Evolutionary conservation across 108 stramenopile species (phyloP), one percentile per base, ranked within the genome.

Genomic region (Cylindrotheca closterium): DNA sequence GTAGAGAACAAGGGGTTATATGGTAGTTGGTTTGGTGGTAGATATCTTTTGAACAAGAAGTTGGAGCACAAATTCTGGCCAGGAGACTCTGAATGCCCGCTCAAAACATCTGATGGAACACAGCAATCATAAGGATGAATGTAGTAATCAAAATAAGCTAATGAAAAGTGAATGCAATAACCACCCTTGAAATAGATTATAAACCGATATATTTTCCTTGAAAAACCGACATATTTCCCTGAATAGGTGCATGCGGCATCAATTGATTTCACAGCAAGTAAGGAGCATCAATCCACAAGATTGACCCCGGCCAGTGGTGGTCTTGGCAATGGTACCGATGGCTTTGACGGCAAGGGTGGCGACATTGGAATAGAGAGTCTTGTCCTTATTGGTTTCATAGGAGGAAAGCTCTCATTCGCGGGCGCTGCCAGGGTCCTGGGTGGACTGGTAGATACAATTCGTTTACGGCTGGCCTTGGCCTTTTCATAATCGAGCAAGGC

Each of bases 1-100:
- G 70, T 70, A 19, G 93, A 95, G 72, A 94, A 94, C 69, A 75
- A 62, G 24, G 51, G 74, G 3, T 67, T 94, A 55, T 94, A 94
- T 62, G 72, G 75, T 8, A 74, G 84, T 70, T 87, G 83, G 86
- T 86, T 81, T 57, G 84, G 86, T 42, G 82, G 74, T n/a, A 61
- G 77, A 37, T 68, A 61, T 26, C 27, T 65, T 24, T 65, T 72
- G 19, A 63, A 73, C 50, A 64, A 58, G 15, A 78, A 58, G 45
- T 34, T 73, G 30, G 22, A 32, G 19, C 91, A 93, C 65, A 84
- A 84, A 55, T 69, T 72, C 45, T 93, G 91, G 91, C 72, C 75
- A 26, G 91, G 91, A 27, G 80, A 86, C 65, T 78, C 68, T 12
- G 68, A 81, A 25, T 81, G 78, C 63, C 79, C 89, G 7, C 61